Conservation (phyloP, 2,329 filamentous ascomycete species). For the Fusarium nurragi region DNA sequence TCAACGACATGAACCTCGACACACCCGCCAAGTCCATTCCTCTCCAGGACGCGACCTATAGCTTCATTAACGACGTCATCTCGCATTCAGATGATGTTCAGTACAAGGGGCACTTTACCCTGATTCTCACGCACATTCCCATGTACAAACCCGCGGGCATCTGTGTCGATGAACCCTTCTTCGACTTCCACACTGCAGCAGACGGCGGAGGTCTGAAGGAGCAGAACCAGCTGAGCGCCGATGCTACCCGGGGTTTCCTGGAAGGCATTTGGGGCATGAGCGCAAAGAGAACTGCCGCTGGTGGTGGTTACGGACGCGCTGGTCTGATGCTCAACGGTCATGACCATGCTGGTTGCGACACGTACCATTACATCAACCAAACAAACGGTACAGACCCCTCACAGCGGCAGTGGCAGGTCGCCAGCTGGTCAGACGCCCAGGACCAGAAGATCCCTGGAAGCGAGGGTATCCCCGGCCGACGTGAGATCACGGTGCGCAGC, state of each 20-base stretch:
- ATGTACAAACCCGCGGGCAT: conserved; percentile 83
- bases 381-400: conserved; percentile 53
- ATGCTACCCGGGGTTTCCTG: conserved; percentile 78
- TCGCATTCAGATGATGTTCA: conserved; percentile 68
- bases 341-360: conserved; percentile 94
- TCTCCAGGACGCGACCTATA: conserved; percentile 80
- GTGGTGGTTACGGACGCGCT: conserved; percentile 70
- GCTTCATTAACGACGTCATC: conserved; percentile 77
- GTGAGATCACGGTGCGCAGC: conserved; percentile 92
- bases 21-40: conserved; percentile 74
- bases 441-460: conserved; percentile 53
- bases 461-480: conserved; percentile 68
- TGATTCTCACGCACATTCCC: conserved; percentile 92
- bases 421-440: conserved; percentile 58
- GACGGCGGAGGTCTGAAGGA: conserved; percentile 80
- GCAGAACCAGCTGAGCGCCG: conserved; percentile 86
- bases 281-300: conserved; percentile 66
- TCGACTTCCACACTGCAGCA: conserved; percentile 76
- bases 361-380: conserved; percentile 82
- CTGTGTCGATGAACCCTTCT: conserved; percentile 86
- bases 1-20: conserved; percentile 96
- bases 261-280: conserved; percentile 86
- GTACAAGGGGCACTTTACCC: conserved; percentile 73
- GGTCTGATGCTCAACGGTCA: conserved; percentile 92
- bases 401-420: conserved; percentile 61